Evolutionary conservation across 2,329 filamentous ascomycete species (phyloP).

Genomic region (Aspergillus sp.): DNA sequence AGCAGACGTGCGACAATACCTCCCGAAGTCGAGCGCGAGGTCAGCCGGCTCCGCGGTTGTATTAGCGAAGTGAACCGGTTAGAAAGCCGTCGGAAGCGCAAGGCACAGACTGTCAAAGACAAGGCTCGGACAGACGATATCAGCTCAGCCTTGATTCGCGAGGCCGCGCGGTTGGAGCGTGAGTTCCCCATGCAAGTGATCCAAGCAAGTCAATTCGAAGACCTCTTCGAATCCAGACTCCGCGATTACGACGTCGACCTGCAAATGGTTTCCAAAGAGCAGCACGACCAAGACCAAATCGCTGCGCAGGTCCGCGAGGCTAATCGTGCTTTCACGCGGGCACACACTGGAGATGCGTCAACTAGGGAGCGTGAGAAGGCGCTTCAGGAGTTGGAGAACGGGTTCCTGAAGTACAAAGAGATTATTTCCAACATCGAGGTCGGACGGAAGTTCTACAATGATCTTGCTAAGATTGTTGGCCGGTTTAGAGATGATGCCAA

Average conservation of each 20-base stretch:
- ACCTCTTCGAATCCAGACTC: slow-evolving; percentile 81
- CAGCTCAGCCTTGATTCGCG: slow-evolving; percentile 75
- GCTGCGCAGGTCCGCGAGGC: slow-evolving; percentile 68
- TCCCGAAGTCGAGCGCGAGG: slow-evolving; percentile 75
- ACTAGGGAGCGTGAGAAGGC: slow-evolving; percentile 78
- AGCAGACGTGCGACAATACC: slow-evolving; percentile 77
- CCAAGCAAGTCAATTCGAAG: slow-evolving; percentile 86
- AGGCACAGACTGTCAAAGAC: slow-evolving; percentile 74
- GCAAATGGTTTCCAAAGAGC: slow-evolving; percentile 68
- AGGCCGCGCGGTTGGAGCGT: slow-evolving; percentile 81
- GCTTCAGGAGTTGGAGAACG: slow-evolving; percentile 83
- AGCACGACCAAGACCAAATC: slow-evolving; percentile 72
- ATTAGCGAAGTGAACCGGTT: slow-evolving; percentile 84
- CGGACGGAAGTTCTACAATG: slow-evolving; percentile 95
- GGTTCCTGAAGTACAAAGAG: slow-evolving; percentile 95
- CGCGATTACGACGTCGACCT: slow-evolving; percentile 78
- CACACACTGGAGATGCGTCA: slow-evolving; percentile 66
- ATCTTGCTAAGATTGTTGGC: slow-evolving; percentile 82
- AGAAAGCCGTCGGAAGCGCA: slow-evolving; percentile 76
- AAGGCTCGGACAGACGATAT: slow-evolving; percentile 87
- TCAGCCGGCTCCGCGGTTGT: slow-evolving; percentile 71
- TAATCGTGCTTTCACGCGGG: slow-evolving; percentile 75
- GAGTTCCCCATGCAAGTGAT: slow-evolving; percentile 82
- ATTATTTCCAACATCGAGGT: slow-evolving; percentile 88
- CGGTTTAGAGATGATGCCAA: slow-evolving; percentile 79